These are phyloP conservation scores for Moesziomyces antarcticus DNA, from an alignment of 1,284 basidiomycete species.

Conservation along the genomic window DNA sequence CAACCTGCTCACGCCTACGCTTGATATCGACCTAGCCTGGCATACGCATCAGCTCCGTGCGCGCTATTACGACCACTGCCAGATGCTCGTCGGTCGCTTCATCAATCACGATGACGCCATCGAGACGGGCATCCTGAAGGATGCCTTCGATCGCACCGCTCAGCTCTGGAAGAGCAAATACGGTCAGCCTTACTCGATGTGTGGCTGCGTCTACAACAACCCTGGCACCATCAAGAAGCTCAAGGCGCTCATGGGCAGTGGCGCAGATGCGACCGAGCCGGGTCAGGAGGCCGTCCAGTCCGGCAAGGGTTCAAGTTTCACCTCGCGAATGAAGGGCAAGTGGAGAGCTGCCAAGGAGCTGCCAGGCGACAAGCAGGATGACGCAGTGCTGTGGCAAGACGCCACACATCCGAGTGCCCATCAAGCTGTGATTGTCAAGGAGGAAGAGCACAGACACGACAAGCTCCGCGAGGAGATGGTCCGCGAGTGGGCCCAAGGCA, in stretches of 20 bases:
- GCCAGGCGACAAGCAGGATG: constrained; percentile 30
- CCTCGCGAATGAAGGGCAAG: constrained; percentile 35
- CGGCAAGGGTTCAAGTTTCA: constrained; percentile 17
- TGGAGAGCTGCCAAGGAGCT: constrained; percentile 36
- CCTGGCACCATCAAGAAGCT: constrained; percentile 33
- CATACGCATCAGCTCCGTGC: constrained; percentile 55
- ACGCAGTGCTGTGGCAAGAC: constrained; percentile 25
- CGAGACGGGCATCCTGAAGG: constrained; percentile 45
- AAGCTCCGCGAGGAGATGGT: constrained; percentile 30
- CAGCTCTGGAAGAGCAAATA: constrained; percentile 42
- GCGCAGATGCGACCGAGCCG: constrained; percentile 1
- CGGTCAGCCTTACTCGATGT: constrained; percentile 51
- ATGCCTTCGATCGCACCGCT: constrained; percentile 53
- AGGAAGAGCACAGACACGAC: constrained; percentile 34
- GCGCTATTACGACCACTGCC: constrained; percentile 38
- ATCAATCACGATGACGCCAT: constrained; percentile 60
- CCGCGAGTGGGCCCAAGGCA: constrained; percentile 35
- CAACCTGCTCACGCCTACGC: constrained; percentile 44
- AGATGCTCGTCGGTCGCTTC: constrained; percentile 51
- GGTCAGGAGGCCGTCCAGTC: neutral
- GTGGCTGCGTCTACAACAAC: constrained; percentile 52
- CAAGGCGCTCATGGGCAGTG: constrained; percentile 25
- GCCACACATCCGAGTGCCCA: constrained; percentile 51
- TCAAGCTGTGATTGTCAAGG: constrained; percentile 38
- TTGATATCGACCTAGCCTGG: constrained; percentile 61